phyloP scores from a whole-genome alignment of 2,329 filamentous ascomycete genomes.

The Claviceps cyperi region DNA sequence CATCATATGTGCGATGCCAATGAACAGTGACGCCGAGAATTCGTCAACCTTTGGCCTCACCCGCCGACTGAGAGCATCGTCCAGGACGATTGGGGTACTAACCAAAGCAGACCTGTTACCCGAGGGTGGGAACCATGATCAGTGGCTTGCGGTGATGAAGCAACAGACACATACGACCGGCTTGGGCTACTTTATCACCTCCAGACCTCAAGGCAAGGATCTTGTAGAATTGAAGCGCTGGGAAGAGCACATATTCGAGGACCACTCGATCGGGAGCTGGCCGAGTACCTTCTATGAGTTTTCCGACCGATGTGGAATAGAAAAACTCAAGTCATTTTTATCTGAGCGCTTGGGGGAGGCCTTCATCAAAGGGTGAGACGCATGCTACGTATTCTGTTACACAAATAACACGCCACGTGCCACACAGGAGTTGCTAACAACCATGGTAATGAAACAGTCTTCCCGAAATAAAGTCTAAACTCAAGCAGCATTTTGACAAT shows the following conservation, averaged over 20 bases:
- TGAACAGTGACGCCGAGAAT: conserved; percentile 66
- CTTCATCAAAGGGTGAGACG: conserved; percentile 34
- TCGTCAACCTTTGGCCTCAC: conserved; percentile 57
- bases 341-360: conserved; percentile 38
- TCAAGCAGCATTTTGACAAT: conserved; percentile 30
- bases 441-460: conserved; percentile 20
- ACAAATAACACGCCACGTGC: neutral
- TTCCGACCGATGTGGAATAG: conserved; percentile 35
- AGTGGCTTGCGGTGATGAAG: conserved; percentile 50
- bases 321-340: conserved; percentile 36
- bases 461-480: conserved; percentile 39
- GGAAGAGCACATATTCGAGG: conserved; percentile 38
- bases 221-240: conserved; percentile 36
- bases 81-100: conserved; percentile 57
- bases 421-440: neutral
- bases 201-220: conserved; percentile 43
- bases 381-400: neutral
- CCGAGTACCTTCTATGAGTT: conserved; percentile 33
- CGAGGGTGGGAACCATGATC: conserved; percentile 28
- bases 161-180: conserved; percentile 48
- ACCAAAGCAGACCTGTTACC: conserved; percentile 72
- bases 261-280: conserved; percentile 27
- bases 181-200: conserved; percentile 68
- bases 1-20: conserved; percentile 61
- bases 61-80: conserved; percentile 36